Conservation (phyloP, 2,329 filamentous ascomycete genomes). For the Aspergillus tubingensis region DNA sequence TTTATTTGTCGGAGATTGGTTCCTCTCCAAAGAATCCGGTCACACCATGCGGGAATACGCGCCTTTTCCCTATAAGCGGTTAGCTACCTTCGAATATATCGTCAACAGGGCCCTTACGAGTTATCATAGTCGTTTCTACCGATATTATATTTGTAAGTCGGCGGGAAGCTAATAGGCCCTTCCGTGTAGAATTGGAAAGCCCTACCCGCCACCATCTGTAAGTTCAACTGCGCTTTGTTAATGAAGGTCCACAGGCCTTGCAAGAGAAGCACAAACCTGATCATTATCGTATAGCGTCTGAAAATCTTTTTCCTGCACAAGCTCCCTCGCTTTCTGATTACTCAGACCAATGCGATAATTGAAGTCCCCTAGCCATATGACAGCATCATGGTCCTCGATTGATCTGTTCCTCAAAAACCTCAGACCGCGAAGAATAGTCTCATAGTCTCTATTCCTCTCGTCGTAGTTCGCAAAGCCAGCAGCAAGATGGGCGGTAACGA, state of each 20-base stretch:
- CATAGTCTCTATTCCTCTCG: conserved; percentile 90
- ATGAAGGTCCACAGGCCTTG: conserved; percentile 2
- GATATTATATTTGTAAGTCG: conserved; percentile 94
- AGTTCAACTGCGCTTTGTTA: conserved; percentile 65
- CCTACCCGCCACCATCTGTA: conserved; percentile 92
- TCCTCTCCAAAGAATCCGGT: conserved; percentile 87
- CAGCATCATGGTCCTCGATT: conserved; percentile 87
- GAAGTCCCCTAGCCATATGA: conserved; percentile 97
- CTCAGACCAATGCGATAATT: conserved; percentile 92
- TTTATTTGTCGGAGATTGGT: conserved; percentile 76
- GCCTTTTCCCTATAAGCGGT: conserved; percentile 72
- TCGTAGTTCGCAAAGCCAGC: conserved; percentile 97
- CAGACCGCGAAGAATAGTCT: conserved; percentile 81
- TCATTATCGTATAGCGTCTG: conserved; percentile 87
- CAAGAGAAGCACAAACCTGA: conserved; percentile 58
- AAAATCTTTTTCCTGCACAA: conserved; percentile 72
- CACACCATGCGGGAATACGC: conserved; percentile 95
- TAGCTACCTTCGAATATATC: conserved; percentile 23
- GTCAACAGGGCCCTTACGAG: conserved; percentile 59
- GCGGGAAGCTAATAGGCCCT: conserved; percentile 80
- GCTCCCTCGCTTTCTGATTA: conserved; percentile 72
- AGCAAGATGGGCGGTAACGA: conserved; percentile 94
- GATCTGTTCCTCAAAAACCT: conserved; percentile 87
- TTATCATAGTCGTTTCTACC: conserved; percentile 88
- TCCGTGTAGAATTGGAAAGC: conserved; percentile 93